phyloP scores from a whole-genome alignment of 306 rosid species.

The Lathyrus tuberosus region DNA sequence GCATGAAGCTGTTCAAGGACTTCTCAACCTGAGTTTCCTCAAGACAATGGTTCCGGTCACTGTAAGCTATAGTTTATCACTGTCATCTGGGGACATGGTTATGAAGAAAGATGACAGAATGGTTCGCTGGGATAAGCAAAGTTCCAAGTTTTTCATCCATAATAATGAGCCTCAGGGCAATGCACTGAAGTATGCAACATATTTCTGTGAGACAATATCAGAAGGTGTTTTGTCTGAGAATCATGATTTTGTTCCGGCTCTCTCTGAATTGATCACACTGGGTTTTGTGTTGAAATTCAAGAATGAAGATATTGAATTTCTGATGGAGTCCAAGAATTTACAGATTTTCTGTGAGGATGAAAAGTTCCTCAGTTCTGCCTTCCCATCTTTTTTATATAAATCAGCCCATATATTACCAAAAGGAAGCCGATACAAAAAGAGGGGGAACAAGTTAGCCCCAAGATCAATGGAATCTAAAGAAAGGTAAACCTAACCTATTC shows the following conservation, averaged over 20 bases:
- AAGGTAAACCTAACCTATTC: no score
- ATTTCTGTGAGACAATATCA: conserved; percentile 61
- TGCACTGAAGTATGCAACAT: background rate
- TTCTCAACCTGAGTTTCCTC: conserved; percentile 44
- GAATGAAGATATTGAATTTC: conserved; percentile 52
- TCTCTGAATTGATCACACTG: conserved; percentile 64
- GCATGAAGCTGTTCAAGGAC: conserved; percentile 53
- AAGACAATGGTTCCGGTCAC: no score
- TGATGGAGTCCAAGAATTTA: conserved; percentile 69
- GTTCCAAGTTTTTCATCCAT: conserved; percentile 41
- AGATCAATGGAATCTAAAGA: no score
- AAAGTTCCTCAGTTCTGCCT: conserved; percentile 51
- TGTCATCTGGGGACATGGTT: no score
- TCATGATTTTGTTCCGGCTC: conserved; percentile 50
- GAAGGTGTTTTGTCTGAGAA: conserved; percentile 59
- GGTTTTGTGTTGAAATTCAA: conserved; percentile 60
- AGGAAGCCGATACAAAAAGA: no score
- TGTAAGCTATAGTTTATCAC: no score
- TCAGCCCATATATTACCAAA: no score
- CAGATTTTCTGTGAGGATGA: conserved; percentile 67
- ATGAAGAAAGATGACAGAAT: conserved; percentile 39
- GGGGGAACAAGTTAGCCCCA: no score
- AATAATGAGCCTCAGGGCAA: background rate
- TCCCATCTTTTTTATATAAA: no score
- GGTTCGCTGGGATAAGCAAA: conserved; percentile 49